phyloP scores from a whole-genome alignment of 148 eudicot genomes.

The Limonium bicolor region DNA sequence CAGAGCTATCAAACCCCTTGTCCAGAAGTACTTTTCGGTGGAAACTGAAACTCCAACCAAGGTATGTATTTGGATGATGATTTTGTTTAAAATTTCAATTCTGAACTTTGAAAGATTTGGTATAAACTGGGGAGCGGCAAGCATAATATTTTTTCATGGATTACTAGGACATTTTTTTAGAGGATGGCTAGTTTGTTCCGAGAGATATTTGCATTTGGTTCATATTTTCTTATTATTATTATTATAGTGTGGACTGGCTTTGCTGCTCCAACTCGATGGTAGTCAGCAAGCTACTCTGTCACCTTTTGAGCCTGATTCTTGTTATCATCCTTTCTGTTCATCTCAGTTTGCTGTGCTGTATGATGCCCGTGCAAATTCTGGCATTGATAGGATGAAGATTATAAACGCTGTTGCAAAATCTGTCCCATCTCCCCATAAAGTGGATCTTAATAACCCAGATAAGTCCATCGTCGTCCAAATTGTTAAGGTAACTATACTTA shows the following conservation, averaged over 20 bases:
- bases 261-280: no score
- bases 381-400: slow-evolving; percentile 79
- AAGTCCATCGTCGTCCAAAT: slow-evolving; percentile 76
- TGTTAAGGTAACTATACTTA: slow-evolving; percentile 44
- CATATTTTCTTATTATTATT: no score
- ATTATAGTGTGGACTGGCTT: no score
- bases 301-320: no score
- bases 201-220: no score
- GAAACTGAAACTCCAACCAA: slow-evolving; percentile 48
- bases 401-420: slow-evolving; percentile 80
- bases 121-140: no score
- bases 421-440: slow-evolving; percentile 80
- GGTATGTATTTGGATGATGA: slow-evolving; percentile 24
- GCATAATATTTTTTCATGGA: no score
- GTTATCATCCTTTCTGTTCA: no score
- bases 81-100: not conserved
- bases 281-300: no score
- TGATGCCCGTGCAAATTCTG: slow-evolving; percentile 92
- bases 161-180: no score
- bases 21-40: slow-evolving; percentile 49
- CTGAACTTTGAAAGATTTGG: no score
- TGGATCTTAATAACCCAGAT: slow-evolving; percentile 84
- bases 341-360: slow-evolving; percentile 83
- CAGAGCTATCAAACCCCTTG: slow-evolving; percentile 69
- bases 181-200: no score